These are phyloP conservation scores for Paralagenidium karlingii DNA, from an alignment of 352 stramenopile genomes.

Conservation along the genomic window DNA sequence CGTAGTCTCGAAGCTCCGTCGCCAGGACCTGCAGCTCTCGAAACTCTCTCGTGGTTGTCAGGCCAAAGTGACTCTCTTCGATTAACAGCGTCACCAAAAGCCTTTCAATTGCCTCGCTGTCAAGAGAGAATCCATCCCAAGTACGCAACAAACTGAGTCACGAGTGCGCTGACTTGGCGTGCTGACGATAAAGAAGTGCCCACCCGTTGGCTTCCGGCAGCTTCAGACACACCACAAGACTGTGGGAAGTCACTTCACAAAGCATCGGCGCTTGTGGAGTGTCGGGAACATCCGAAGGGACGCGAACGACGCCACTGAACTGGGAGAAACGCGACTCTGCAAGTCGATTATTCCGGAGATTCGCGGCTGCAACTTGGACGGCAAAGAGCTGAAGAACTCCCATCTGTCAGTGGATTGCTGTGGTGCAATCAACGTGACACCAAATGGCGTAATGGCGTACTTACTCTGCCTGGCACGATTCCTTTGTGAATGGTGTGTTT, in stretches of 20 bases:
- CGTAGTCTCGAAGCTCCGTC: constrained; percentile 7
- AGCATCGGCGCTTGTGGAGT: constrained; percentile 12
- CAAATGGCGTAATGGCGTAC: not conserved
- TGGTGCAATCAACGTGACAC: too few relatives aligned
- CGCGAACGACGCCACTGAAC: constrained; percentile 15
- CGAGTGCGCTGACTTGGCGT: too few relatives aligned
- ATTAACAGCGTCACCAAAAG: constrained; percentile 33
- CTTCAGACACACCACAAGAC: constrained; percentile 18
- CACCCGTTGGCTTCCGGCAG: constrained; percentile 37
- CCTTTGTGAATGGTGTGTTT: constrained; percentile 21
- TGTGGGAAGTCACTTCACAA: constrained; percentile 17
- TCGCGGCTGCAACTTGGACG: constrained; percentile 41
- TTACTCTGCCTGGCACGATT: constrained; percentile 24
- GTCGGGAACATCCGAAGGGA: constrained; percentile 38
- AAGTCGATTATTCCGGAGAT: constrained; percentile 44
- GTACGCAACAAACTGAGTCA: too few relatives aligned
- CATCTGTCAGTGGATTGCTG: too few relatives aligned
- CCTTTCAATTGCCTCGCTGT: constrained; percentile 20
- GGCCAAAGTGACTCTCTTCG: constrained; percentile 46
- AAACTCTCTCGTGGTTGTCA: constrained; percentile 23
- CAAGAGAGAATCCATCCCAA: too few relatives aligned
- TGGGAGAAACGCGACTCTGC: constrained; percentile 27
- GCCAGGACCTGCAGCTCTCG: constrained; percentile 17
- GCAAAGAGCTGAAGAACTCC: constrained; percentile 13
- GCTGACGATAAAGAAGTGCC: too few relatives aligned